Percentiles rank a stretch among this genome's conserved stretches.
phyloP scores from a whole-genome alignment of 139 green algal genomes.

The Zygnema cylindricum region DNA sequence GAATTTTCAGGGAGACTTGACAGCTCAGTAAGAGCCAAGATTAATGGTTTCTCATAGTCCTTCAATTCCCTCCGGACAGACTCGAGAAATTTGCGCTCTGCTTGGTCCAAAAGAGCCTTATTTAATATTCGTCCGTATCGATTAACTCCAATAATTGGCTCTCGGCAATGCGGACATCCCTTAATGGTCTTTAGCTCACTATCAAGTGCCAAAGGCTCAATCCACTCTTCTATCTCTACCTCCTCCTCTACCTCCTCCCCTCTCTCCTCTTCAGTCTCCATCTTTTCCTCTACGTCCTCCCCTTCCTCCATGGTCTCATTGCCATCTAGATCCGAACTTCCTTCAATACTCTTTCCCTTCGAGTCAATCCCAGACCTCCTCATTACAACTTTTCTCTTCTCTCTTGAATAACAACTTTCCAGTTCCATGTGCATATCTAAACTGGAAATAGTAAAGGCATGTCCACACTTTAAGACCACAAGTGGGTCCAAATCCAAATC shows the following conservation, averaged over 20 bases:
- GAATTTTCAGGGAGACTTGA: background rate
- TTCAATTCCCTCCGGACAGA: background rate
- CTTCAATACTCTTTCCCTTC: background rate
- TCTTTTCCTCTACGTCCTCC: background rate
- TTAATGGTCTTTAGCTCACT: conserved; percentile 28
- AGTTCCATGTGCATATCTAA: conserved; percentile 50
- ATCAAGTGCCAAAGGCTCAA: background rate
- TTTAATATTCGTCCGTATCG: conserved; percentile 63
- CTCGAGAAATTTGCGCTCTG: conserved; percentile 57
- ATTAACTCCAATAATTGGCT: conserved; percentile 29
- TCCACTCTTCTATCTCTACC: conserved; percentile 21
- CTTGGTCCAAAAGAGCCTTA: conserved; percentile 53
- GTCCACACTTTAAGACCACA: conserved; percentile 70
- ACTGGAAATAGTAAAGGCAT: conserved; percentile 59
- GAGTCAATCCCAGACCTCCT: background rate
- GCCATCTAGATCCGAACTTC: background rate
- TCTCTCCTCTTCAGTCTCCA: background rate
- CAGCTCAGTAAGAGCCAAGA: background rate
- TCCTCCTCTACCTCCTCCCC: background rate
- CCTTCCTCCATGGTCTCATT: background rate
- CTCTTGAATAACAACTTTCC: background rate
- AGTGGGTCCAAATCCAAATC: conserved; percentile 69
- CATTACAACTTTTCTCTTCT: background rate
- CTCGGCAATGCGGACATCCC: conserved; percentile 48
- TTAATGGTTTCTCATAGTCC: conserved; percentile 1